phyloP scores from a whole-genome alignment of 2,329 filamentous ascomycete genomes.

The Phoma sp. region DNA sequence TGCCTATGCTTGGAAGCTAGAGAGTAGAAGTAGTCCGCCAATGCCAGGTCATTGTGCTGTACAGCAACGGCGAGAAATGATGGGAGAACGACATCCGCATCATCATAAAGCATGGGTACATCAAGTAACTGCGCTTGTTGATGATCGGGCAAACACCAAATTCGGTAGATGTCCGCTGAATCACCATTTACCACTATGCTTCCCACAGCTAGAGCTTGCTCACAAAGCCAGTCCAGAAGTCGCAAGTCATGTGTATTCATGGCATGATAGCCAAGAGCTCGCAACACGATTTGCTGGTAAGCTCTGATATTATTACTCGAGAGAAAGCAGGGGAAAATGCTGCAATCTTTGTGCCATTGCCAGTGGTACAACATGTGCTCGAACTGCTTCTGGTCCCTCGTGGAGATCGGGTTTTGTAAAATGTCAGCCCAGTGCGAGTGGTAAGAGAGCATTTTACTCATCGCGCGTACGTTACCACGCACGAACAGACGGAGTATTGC shows the following conservation, averaged over 20 bases:
- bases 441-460: neutral
- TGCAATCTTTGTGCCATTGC: neutral
- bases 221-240: neutral
- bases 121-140: too few species aligned
- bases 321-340: neutral
- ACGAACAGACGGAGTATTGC: neutral
- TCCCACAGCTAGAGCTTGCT: neutral
- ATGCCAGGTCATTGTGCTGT: too few species aligned
- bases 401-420: neutral
- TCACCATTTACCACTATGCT: neutral
- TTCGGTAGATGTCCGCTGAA: neutral
- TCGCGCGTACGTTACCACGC: neutral
- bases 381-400: neutral
- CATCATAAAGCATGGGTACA: too few species aligned
- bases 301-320: too few species aligned
- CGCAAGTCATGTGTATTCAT: neutral
- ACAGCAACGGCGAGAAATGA: too few species aligned
- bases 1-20: too few species aligned
- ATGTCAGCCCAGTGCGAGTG: neutral
- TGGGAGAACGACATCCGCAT: neutral
- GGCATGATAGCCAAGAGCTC: conserved; percentile 1
- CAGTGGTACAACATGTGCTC: neutral
- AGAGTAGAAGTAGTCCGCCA: too few species aligned
- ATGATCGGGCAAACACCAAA: too few species aligned
- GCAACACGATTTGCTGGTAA: neutral